Conservation (phyloP, 2,329 filamentous ascomycete species). For the Xylariomycetidae sp. region DNA sequence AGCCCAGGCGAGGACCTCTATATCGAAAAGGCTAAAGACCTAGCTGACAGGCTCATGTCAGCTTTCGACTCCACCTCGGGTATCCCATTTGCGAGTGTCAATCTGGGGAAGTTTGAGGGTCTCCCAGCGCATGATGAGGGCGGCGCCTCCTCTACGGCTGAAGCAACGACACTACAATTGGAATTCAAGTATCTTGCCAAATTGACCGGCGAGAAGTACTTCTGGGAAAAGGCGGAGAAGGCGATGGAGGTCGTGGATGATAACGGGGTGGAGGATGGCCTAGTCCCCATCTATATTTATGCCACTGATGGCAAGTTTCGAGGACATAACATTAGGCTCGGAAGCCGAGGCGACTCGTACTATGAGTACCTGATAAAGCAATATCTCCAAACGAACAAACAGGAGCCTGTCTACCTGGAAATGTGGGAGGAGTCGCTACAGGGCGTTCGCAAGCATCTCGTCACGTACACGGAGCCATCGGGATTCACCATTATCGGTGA, state of each 20-base stretch:
- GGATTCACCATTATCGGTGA: slow-evolving; percentile 89
- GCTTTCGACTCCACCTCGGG: slow-evolving; percentile 87
- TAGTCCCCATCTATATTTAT: slow-evolving; percentile 89
- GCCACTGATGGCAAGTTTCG: slow-evolving; percentile 74
- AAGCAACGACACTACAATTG: slow-evolving; percentile 86
- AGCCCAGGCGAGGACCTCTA: slow-evolving; percentile 83
- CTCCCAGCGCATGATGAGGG: slow-evolving; percentile 77
- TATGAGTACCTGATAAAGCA: slow-evolving; percentile 99
- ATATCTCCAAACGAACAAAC: slow-evolving; percentile 85
- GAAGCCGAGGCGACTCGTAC: slow-evolving; percentile 93
- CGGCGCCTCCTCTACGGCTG: slow-evolving; percentile 89
- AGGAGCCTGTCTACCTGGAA: slow-evolving; percentile 80
- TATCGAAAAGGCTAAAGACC: slow-evolving; percentile 89
- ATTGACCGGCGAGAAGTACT: slow-evolving; percentile 84
- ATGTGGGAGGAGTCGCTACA: slow-evolving; percentile 87
- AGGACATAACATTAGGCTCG: slow-evolving; percentile 82
- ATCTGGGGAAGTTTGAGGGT: slow-evolving; percentile 71
- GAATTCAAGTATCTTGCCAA: slow-evolving; percentile 97
- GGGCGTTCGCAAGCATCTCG: slow-evolving; percentile 85
- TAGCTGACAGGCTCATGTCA: slow-evolving; percentile 80
- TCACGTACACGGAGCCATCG: slow-evolving; percentile 79
- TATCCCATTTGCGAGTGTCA: slow-evolving; percentile 85
- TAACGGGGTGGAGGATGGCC: slow-evolving; percentile 71
- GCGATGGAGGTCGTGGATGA: slow-evolving; percentile 89
- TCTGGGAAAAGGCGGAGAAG: slow-evolving; percentile 88